phyloP scores from a whole-genome alignment of 202 grass and related monocot species.

The Musa balbisiana region DNA sequence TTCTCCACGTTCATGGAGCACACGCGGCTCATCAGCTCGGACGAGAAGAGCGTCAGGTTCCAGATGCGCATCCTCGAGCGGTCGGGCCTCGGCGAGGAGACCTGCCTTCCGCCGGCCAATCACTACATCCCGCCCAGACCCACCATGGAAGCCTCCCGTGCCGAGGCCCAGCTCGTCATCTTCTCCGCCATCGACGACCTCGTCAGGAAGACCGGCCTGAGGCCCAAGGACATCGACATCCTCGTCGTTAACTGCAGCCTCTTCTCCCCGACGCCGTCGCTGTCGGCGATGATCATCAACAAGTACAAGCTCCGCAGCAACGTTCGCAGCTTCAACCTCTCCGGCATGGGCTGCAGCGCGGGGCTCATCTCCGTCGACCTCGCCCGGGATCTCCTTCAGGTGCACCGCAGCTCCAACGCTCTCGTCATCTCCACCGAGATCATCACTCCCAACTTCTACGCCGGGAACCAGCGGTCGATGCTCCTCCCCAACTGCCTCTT shows the following conservation, averaged over 20 bases:
- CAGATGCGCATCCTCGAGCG: slow-evolving; percentile 23
- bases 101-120: slow-evolving; percentile 1
- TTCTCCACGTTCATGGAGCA: slow-evolving; percentile 75
- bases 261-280: slow-evolving; percentile 79
- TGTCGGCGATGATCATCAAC: slow-evolving; percentile 18
- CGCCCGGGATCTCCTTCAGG: slow-evolving; percentile 16
- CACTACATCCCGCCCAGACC: slow-evolving; percentile 11
- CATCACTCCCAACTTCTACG: slow-evolving; percentile 26
- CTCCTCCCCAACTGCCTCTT: slow-evolving; percentile 28
- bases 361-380: slow-evolving; percentile 34
- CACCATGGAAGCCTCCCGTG: slow-evolving; percentile 12
- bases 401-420: slow-evolving; percentile 33
- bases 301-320: slow-evolving; percentile 13
- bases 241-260: slow-evolving; percentile 97
- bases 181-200: slow-evolving; percentile 5
- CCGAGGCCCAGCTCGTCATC: slow-evolving; percentile 6
- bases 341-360: slow-evolving; percentile 18
- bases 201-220: background rate
- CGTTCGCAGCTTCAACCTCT: slow-evolving; percentile 15
- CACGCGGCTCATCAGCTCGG: slow-evolving; percentile 43
- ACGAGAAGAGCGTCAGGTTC: slow-evolving; percentile 48
- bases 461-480: slow-evolving; percentile 15
- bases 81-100: slow-evolving; percentile 15
- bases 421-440: slow-evolving; percentile 27
- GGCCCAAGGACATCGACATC: slow-evolving; percentile 86